Percentiles rank a stretch among this genome's conserved stretches.
Evolutionary conservation across 2,329 filamentous ascomycete genomes (phyloP).

Genomic region (Penicillium sp.): DNA sequence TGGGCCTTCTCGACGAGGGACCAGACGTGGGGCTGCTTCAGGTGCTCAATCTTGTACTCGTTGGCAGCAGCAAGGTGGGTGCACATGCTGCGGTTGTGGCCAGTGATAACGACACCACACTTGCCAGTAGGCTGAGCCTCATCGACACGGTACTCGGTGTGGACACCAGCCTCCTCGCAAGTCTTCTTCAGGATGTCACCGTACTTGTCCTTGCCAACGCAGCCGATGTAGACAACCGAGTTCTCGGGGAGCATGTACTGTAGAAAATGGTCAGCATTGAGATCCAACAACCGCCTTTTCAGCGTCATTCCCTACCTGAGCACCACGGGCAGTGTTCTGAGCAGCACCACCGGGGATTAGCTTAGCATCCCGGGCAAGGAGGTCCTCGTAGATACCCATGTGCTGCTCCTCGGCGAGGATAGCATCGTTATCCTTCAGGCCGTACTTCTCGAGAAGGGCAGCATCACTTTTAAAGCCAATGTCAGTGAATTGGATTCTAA

Average conservation of each 20-base stretch:
- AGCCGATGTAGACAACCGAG: constrained; percentile 91
- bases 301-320: constrained; percentile 61
- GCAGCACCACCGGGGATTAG: constrained; percentile 95
- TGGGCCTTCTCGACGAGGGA: constrained; percentile 85
- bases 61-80: constrained; percentile 97
- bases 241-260: constrained; percentile 88
- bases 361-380: constrained; percentile 90
- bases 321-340: constrained; percentile 95
- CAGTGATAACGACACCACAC: constrained; percentile 96
- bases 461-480: constrained; percentile 68
- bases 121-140: constrained; percentile 83
- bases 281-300: background rate
- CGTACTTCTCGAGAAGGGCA: constrained; percentile 88
- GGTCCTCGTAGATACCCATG: constrained; percentile 86
- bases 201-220: constrained; percentile 95
- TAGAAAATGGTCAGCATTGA: constrained; percentile 17
- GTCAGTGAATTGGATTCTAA: constrained; percentile 17
- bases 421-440: constrained; percentile 92
- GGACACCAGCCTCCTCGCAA: constrained; percentile 84
- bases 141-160: constrained; percentile 94
- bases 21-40: constrained; percentile 93
- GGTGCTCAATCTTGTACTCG: constrained; percentile 92
- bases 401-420: constrained; percentile 96
- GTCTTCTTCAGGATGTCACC: constrained; percentile 85
- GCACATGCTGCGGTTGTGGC: constrained; percentile 91